Evolutionary conservation across 2,329 filamentous ascomycete genomes (phyloP), one percentile per base, ranked within the genome.

Genomic region (Intubia oerlemansii): DNA sequence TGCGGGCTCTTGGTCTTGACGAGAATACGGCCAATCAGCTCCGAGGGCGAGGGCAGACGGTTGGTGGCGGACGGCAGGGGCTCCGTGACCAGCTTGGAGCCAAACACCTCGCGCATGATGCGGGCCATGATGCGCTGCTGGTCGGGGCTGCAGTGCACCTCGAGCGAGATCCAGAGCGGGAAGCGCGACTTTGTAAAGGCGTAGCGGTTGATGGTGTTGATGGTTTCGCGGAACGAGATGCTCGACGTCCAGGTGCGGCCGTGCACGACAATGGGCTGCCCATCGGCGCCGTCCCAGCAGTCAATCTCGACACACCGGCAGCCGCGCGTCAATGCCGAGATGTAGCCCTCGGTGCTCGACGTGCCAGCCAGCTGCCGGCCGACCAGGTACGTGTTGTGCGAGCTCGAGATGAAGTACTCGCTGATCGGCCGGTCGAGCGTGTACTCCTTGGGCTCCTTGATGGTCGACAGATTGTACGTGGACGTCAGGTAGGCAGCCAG

Each of bases 321-420:
- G 7, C 84, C 84, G 34, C 79, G 75, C 37, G 79, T 72, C 6
- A 98, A 62, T 4, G 84, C 80, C 7, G 72, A 71, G 41, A 95
- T 90, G 52, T 98, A 98, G 24, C 82, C 82, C 49, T 98, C 88
- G 3, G 90, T 78, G 44, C 84, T 95, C 2, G 88, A 93, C 25
- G 78, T 67, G 17, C 85, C 85, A 9, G 72, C 76, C 3, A 95
- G 73, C 48, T 98, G 88, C 30, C 84, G 73, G 10, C 88, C 88
- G 5, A 90, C 60, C 1, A 98, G 70, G 44, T 98, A 98, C 0
- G 88, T 98, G 51, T 98, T 98, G 59, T 98, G 88, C 2, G 88
- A 95, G 54, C 84, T 93, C 2, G 85, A 95, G 39, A 98, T 88
- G 56, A 82, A 93, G 50, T 98, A 98, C 46, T 95, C 85, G 46